phyloP scores from a whole-genome alignment of 2,329 filamentous ascomycete species.

The Xylariaceae sp. region DNA sequence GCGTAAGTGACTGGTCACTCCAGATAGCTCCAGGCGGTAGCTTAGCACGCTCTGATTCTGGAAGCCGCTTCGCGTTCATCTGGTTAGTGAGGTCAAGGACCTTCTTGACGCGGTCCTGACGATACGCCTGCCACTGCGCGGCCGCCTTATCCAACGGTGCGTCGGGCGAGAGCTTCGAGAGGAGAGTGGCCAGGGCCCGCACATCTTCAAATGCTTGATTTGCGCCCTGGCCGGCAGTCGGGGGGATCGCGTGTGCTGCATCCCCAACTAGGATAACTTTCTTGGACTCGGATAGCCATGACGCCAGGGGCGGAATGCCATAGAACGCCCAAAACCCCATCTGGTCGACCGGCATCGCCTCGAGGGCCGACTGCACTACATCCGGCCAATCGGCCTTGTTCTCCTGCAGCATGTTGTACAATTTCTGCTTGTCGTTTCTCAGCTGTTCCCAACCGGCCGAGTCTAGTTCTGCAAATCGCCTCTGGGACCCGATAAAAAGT shows the following conservation, averaged over 20 bases:
- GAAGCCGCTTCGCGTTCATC: conserved; percentile 56
- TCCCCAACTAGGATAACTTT: conserved; percentile 55
- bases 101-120: conserved; percentile 55
- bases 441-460: conserved; percentile 18
- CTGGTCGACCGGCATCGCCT: conserved; percentile 42
- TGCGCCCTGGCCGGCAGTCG: conserved; percentile 53
- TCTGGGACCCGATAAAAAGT: conserved; percentile 31
- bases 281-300: conserved; percentile 46
- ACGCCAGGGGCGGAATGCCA: conserved; percentile 49
- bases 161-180: conserved; percentile 37
- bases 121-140: conserved; percentile 53
- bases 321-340: conserved; percentile 56
- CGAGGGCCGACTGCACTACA: conserved; percentile 47
- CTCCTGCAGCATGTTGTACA: conserved; percentile 45
- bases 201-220: conserved; percentile 60
- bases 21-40: conserved; percentile 24
- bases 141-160: conserved; percentile 33
- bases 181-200: conserved; percentile 51
- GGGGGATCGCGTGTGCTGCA: conserved; percentile 56
- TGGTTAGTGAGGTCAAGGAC: conserved; percentile 56
- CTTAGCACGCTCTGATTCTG: conserved; percentile 35
- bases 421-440: conserved; percentile 33
- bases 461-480: conserved; percentile 26
- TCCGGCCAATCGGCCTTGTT: conserved; percentile 44
- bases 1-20: conserved; percentile 23